Evolutionary conservation across 352 stramenopile genomes (phyloP).

Genomic region (Phytophthora pinifolia): DNA sequence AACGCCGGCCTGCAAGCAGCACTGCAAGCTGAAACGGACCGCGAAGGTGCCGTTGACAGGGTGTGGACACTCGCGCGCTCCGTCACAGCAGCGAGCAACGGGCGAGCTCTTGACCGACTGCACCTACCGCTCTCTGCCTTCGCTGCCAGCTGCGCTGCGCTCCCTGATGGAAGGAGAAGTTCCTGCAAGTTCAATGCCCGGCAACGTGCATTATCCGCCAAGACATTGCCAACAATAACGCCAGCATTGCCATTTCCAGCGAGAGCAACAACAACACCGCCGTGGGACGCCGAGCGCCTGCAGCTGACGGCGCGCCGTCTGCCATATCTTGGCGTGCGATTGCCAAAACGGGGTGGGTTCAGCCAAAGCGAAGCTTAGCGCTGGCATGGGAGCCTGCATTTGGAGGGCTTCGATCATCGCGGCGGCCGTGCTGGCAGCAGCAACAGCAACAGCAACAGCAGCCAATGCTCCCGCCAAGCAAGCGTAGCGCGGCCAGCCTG

Average conservation of each 20-base stretch:
- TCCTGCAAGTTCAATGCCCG: neutral
- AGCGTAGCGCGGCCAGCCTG: slow-evolving; percentile 2
- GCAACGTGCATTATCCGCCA: no score
- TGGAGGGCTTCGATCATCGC: no score
- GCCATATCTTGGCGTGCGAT: slow-evolving; percentile 27
- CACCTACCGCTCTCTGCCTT: no score
- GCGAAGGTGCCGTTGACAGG: no score
- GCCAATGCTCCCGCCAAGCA: neutral
- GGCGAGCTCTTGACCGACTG: no score
- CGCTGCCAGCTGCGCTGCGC: no score
- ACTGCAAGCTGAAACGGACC: no score
- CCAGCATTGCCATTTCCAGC: neutral
- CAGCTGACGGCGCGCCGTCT: slow-evolving; percentile 16
- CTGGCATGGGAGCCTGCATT: neutral
- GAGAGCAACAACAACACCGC: neutral
- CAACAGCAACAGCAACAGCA: neutral
- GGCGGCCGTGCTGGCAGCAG: no score
- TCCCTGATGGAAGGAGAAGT: neutral
- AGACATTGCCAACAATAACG: no score
- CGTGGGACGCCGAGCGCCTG: slow-evolving; percentile 10
- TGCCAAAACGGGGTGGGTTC: slow-evolving; percentile 32
- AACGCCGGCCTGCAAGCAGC: slow-evolving; percentile 5
- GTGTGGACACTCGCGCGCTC: no score
- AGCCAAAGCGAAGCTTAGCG: slow-evolving; percentile 14
- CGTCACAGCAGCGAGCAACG: no score